These are phyloP conservation scores for Rhynchospora tenuis DNA, from an alignment of 176 grass and related monocot species.

Conservation along the genomic window DNA sequence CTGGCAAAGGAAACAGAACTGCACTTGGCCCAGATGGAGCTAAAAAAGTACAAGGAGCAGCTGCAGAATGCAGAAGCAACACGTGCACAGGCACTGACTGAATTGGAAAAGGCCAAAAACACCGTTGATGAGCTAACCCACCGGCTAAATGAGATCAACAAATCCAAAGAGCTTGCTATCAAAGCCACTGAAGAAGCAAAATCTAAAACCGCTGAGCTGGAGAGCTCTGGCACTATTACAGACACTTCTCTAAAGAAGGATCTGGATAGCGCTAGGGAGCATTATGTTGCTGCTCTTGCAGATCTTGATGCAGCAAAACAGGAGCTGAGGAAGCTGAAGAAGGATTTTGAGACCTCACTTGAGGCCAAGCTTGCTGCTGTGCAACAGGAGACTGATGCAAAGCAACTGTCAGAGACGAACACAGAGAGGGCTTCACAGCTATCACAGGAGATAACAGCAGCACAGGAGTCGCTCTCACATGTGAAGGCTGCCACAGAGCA, in stretches of 20 bases:
- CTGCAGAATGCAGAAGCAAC: constrained; percentile 71
- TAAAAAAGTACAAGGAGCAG: constrained; percentile 93
- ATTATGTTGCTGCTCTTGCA: constrained; percentile 61
- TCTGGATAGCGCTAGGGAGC: constrained; percentile 63
- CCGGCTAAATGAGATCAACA: constrained; percentile 65
- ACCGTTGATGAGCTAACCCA: constrained; percentile 63
- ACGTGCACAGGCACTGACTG: constrained; percentile 65
- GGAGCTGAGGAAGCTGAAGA: constrained; percentile 86
- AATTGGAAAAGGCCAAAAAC: constrained; percentile 80
- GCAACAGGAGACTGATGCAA: constrained; percentile 69
- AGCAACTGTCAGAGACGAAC: constrained; percentile 54
- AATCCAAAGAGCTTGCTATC: constrained; percentile 75
- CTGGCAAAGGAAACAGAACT: constrained; percentile 86
- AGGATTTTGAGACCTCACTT: constrained; percentile 83
- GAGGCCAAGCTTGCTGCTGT: constrained; percentile 71
- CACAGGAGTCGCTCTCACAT: constrained; percentile 62
- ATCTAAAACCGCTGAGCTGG: constrained; percentile 56
- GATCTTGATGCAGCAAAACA: constrained; percentile 89
- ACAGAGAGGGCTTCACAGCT: constrained; percentile 66
- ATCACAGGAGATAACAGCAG: constrained; percentile 49
- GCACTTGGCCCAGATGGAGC: constrained; percentile 78
- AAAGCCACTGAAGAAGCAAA: constrained; percentile 75
- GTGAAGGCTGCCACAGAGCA: constrained; percentile 78
- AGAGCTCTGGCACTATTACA: constrained; percentile 51
- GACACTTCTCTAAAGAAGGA: constrained; percentile 69